Base-by-base conservation (phyloP, 2,329 filamentous ascomycete species). In the Teratosphaeriaceae sp. region DNA sequence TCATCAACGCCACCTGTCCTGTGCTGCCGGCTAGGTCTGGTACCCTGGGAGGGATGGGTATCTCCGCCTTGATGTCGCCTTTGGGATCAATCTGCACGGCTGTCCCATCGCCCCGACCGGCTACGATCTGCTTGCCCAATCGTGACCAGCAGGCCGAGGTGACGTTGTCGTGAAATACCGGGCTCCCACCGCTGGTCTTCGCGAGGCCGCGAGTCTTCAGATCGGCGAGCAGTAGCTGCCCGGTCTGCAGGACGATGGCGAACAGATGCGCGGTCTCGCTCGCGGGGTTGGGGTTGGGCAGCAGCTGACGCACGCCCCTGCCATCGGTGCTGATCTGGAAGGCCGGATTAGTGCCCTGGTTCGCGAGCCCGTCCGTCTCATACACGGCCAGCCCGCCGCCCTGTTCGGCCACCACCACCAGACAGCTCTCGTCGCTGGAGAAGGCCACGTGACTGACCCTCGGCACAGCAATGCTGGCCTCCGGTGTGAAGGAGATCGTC, bases 71-170 rank as follows among this genome's bases (percentile, higher is more conserved):
- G 21, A 78, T 73, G 30, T 76, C 76, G 36, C 90, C 90, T 54
- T 87, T 79, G 0, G 85, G 86, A 6, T 85, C 88, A 77, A 97
- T 83, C 63, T 96, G 89, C 43, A 78, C 76, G 40, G 84, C 81
- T 11, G 80, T 82, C 45, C 92, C 92, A 65, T 96, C 80, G 5
- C 74, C 80, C 54, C 92, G 72, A 13, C 94, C 92, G 52, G 87
- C 89, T 34, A 94, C 82, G 33, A 98, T 72, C 61, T 97, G 90
- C 63, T 95, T 98, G 36, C 92, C 92, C 61, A 83, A 87, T 47
- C 80, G 84, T 63, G 92, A 98, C 92, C 94, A 98, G 43, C 85
- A 83, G 5, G 87, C 76, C 57, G 85, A 92, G 60, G 82, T 88
- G 21, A 94, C 89, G 37, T 84, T 82, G 21, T 76, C 72, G 57